Base-by-base conservation (phyloP, 2,329 filamentous ascomycete genomes). In the Aspergillus sp. region DNA sequence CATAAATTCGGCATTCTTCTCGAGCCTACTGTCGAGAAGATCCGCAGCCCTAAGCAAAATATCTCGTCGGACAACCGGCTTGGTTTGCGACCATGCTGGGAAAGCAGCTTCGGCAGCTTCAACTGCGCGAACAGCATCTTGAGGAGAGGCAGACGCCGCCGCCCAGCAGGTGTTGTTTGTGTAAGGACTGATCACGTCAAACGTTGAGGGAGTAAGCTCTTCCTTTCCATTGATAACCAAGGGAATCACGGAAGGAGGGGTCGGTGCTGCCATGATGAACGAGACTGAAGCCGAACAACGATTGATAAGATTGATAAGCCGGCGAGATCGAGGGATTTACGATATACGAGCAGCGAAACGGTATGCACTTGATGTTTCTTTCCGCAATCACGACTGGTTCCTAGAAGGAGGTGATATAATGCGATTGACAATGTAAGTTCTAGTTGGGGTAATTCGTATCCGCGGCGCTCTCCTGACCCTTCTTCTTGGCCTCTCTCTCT, bases 31-130 rank as follows among this genome's bases (percentile, higher is more conserved):
- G 18, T 47, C 51, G n/a, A 52, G 74, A 68, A 92, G 74, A 8
- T 86, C 84, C 9, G 88, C 86, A 0, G 89, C 87, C 69, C 85
- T 86, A 61, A 90, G 78, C 49, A 95, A 81, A 64, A 93, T 85
- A 60, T 88, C 83, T 17, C 89, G 85, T 30, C 88, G 85, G 17
- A 79, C 65, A n/a, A 77, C 68, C 1, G 86, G 83, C 34, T 84
- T 85, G 2, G 84, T 83, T 55, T 80, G 81, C 18, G 82, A 81
- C 90, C 90, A 95, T 53, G 81, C 72, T 47, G 81, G 81, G 71
- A 89, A 87, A 1, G 90, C 89, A 2, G 78, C 76, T 9, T 83
- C 34, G 18, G 52, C 52, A n/a, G 44, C 52, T 17, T 55, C 52
- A n/a, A 55, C 52, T 32, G 85, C 85, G 42, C 71, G 67, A 17